Conservation (phyloP, 164 flowering plant species). For the Vitis vinifera region DNA sequence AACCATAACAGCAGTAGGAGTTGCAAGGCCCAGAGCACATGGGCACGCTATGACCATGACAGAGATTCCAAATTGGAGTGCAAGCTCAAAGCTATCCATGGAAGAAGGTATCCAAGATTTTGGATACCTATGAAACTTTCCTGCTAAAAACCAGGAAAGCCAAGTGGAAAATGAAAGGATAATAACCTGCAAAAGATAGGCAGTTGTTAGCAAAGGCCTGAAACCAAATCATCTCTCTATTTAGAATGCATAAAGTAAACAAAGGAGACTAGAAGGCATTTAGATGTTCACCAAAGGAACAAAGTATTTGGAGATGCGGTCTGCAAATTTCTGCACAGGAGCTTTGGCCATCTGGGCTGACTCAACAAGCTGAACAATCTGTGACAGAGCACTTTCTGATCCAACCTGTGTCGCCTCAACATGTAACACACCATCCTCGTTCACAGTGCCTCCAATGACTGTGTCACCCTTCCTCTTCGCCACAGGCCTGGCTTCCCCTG, state of each 20-base stretch:
- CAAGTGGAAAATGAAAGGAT: constrained; percentile 50
- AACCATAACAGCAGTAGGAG: constrained; percentile 96
- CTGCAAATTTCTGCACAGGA: constrained; percentile 87
- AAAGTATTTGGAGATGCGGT: constrained; percentile 70
- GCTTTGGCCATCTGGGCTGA: constrained; percentile 88
- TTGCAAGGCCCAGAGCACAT: constrained; percentile 87
- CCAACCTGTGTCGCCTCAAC: constrained; percentile 71
- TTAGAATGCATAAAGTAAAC: not conserved
- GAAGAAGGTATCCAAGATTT: constrained; percentile 68
- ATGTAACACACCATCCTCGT: constrained; percentile 68
- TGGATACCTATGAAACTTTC: constrained; percentile 56
- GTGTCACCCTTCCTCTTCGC: constrained; percentile 73
- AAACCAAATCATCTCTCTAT: not conserved
- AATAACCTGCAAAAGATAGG: constrained; percentile 45
- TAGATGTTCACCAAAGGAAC: constrained; percentile 55
- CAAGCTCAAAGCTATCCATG: constrained; percentile 75
- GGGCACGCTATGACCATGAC: constrained; percentile 92
- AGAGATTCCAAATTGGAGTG: constrained; percentile 83
- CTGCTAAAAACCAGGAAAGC: constrained; percentile 76
- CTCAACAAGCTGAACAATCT: constrained; percentile 73
- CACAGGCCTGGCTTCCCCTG: constrained; percentile 84
- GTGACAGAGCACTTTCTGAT: constrained; percentile 67
- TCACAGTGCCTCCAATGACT: constrained; percentile 84
- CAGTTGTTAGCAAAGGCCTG: not conserved
- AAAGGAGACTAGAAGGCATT: not conserved